Conservation (phyloP, 177 flowering plant species). For the Tripterygium wilfordii region DNA sequence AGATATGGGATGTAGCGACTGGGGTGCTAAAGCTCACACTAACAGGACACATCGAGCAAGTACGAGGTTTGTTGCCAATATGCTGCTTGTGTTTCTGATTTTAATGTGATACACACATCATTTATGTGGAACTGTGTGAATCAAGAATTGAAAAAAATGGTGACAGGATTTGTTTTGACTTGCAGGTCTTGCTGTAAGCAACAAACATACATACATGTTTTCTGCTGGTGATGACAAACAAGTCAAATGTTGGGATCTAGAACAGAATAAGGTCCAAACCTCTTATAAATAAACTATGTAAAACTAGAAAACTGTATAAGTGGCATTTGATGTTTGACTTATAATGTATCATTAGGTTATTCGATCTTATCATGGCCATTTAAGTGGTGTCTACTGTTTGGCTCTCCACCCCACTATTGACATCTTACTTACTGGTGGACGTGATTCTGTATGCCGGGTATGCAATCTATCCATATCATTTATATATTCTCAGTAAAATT, state of each 20-base stretch:
- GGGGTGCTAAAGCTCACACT: constrained; percentile 85
- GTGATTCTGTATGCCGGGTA: constrained; percentile 99
- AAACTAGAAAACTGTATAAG: neutral
- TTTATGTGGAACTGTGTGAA: too few species aligned
- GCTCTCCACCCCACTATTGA: constrained; percentile 95
- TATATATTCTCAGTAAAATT: too few species aligned
- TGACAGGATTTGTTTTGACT: constrained; percentile 8
- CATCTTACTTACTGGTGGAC: constrained; percentile 91
- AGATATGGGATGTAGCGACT: constrained; percentile 96
- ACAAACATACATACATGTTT: constrained; percentile 86
- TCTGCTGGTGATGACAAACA: constrained; percentile 99
- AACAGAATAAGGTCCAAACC: constrained; percentile 61
- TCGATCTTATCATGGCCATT: constrained; percentile 96
- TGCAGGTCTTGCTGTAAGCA: constrained; percentile 93
- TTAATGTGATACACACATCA: too few species aligned
- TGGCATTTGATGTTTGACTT: neutral
- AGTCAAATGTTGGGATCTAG: constrained; percentile 99
- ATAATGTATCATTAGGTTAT: constrained; percentile 49
- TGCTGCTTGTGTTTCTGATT: too few species aligned
- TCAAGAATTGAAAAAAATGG: neutral
- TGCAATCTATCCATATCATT: constrained; percentile 1
- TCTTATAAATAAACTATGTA: neutral
- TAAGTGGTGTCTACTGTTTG: constrained; percentile 98
- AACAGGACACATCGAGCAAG: constrained; percentile 94
- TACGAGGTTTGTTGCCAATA: constrained; percentile 63